Base-by-base conservation (phyloP, 2,329 filamentous ascomycete species). In the Triangularia setosa region DNA sequence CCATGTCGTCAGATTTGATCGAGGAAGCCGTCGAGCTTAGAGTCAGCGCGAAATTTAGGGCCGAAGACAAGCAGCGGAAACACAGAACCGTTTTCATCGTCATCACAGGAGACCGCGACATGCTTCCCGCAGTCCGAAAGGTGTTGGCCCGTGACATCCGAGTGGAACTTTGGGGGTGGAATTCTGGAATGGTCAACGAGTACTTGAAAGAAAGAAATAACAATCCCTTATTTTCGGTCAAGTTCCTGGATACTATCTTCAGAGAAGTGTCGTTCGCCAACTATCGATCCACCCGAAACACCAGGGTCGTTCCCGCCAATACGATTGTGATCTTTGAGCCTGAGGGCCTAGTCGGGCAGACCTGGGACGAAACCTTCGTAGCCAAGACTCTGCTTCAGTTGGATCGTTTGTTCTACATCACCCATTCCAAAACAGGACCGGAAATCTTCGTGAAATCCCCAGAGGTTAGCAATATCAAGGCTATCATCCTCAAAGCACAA, bases 141-240 rank as follows among this genome's bases (percentile, higher is more conserved):
- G 68, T 65, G 12, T 63, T 73, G 12, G n/a, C 65, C 7, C 33
- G 12, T 2, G 53, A 56, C 9, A 73, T 73, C 27, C 63, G 58
- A 4, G 70, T 73, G 1, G 72, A 73, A 66, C 66, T 73, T 9
- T 73, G 72, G 72, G 69, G 65, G 8, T 73, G 70, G 71, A 57
- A 66, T 53, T 65, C 67, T 11, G 64, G 65, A 28, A 67, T 72
- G 14, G 66, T 71, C 7, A 66, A 63, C 4, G 69, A 68, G 28
- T 71, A 68, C 62, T 52, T 67, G 14, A 58, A 58, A 23, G 59
- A 65, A 48, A 12, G 63, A 21, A 40, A 35, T 23, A 24, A 30
- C 25, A 23, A 62, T 25, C 18, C 16, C 12, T 56, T 66, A 4
- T 35, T 69, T 0, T 59, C 58, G 12, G 62, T 69, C 9, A n/a